Evolutionary conservation across 2,329 filamentous ascomycete genomes (phyloP).

Genomic region (Arachnomyces sp.): DNA sequence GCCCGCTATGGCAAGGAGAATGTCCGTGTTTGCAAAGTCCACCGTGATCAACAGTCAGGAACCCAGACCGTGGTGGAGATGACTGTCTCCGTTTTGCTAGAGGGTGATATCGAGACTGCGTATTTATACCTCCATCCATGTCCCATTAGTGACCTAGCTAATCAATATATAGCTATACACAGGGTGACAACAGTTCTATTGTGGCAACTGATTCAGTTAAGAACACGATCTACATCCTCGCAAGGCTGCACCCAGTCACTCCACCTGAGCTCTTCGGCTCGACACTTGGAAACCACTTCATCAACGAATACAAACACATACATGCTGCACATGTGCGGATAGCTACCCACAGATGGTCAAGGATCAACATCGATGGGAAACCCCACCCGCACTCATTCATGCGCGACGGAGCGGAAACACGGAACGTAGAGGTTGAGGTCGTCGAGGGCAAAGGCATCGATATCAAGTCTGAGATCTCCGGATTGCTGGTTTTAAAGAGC

Average conservation of each 20-base stretch:
- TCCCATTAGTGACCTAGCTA: constrained; percentile 3
- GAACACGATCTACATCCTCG: constrained; percentile 91
- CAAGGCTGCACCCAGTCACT: constrained; percentile 85
- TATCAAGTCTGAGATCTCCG: constrained; percentile 70
- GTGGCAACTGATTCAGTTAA: constrained; percentile 98
- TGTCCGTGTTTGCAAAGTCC: constrained; percentile 93
- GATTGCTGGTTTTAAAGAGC: constrained; percentile 86
- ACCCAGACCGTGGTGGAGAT: constrained; percentile 86
- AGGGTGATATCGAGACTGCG: constrained; percentile 84
- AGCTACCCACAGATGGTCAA: constrained; percentile 81
- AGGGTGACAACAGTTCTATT: constrained; percentile 87
- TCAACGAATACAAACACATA: constrained; percentile 83
- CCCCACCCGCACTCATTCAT: constrained; percentile 93
- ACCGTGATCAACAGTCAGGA: constrained; percentile 67
- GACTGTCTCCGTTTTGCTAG: constrained; percentile 85
- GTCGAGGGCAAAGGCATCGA: constrained; percentile 62
- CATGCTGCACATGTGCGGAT: constrained; percentile 73
- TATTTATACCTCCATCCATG: constrained; percentile 30
- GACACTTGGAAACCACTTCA: constrained; percentile 79
- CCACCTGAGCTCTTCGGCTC: constrained; percentile 88
- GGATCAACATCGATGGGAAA: constrained; percentile 78
- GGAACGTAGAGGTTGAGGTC: constrained; percentile 68
- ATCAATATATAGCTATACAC: constrained; percentile 62
- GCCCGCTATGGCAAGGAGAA: constrained; percentile 70
- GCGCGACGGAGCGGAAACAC: constrained; percentile 80